Conservation (phyloP, 805 yeast species). For the Pichia cabralensis region DNA sequence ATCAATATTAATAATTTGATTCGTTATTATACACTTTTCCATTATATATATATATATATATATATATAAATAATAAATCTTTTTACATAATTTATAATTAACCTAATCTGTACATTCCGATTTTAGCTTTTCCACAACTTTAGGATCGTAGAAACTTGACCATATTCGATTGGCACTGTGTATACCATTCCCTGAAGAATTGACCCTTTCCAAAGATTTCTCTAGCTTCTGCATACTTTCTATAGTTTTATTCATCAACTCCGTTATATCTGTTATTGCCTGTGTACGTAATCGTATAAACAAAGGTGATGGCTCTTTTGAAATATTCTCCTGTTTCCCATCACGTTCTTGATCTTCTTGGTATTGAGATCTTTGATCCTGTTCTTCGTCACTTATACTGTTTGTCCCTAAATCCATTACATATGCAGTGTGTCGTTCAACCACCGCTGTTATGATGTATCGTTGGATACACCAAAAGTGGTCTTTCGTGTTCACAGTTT, state of each 20-base stretch:
- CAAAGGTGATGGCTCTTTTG: conserved; percentile 4
- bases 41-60: conserved; percentile 1
- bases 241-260: conserved; percentile 10
- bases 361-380: no score
- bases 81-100: no score
- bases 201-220: conserved; percentile 7
- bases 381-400: no score
- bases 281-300: conserved; percentile 9
- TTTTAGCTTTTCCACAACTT: conserved; percentile 10
- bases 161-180: conserved; percentile 13
- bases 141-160: conserved; percentile 17
- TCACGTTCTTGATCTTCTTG: no score
- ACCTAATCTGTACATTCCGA: conserved; percentile 6
- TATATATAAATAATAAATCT: not conserved
- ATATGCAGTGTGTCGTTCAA: no score
- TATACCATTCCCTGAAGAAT: conserved; percentile 7
- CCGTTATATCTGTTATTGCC: conserved; percentile 2
- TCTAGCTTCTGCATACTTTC: conserved; percentile 9
- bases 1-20: conserved; percentile 21
- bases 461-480: no score
- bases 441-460: no score
- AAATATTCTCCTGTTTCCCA: conserved; percentile 1
- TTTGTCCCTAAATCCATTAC: no score
- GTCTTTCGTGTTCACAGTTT: no score
- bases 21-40: conserved; percentile 3